A percentile compares a stretch with the other conserved stretches of the same genome.
phyloP scores from a whole-genome alignment of 106 monocot genomes.

The Acorus gramineus region DNA sequence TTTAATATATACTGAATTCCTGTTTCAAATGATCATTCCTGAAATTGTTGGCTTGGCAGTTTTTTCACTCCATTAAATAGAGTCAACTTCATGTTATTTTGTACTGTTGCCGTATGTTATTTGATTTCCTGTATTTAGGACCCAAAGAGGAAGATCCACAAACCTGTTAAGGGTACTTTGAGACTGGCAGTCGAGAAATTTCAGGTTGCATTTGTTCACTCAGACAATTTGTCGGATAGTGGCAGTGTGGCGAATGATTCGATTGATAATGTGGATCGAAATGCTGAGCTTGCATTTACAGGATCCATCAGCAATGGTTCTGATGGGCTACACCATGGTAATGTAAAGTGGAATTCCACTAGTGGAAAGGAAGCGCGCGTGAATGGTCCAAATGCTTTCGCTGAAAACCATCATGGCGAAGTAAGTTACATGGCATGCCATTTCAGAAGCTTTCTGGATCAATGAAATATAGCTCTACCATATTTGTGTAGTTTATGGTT shows the following conservation, averaged over 20 bases:
- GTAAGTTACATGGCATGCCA: neutral
- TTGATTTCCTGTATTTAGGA: slow-evolving; percentile 38
- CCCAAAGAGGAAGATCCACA: slow-evolving; percentile 90
- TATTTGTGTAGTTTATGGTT: no score
- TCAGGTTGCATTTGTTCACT: slow-evolving; percentile 31
- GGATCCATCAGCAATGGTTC: slow-evolving; percentile 29
- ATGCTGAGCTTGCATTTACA: slow-evolving; percentile 23
- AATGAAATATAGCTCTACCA: no score
- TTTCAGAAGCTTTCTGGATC: no score
- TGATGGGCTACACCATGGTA: slow-evolving; percentile 23
- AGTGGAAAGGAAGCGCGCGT: slow-evolving; percentile 30
- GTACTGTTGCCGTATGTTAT: no score
- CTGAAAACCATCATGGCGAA: slow-evolving; percentile 19
- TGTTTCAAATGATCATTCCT: no score
- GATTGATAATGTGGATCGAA: slow-evolving; percentile 29
- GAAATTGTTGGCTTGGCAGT: no score
- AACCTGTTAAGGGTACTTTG: slow-evolving; percentile 86
- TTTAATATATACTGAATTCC: no score
- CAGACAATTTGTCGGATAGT: slow-evolving; percentile 67
- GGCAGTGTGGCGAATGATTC: slow-evolving; percentile 56
- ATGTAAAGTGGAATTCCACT: slow-evolving; percentile 9
- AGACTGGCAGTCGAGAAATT: slow-evolving; percentile 86
- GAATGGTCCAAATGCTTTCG: slow-evolving; percentile 16
- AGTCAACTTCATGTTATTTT: no score
- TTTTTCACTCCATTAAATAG: no score